Conservation (phyloP, 176 grass and related monocot genomes). For the Ampelocalamus luodianensis region DNA sequence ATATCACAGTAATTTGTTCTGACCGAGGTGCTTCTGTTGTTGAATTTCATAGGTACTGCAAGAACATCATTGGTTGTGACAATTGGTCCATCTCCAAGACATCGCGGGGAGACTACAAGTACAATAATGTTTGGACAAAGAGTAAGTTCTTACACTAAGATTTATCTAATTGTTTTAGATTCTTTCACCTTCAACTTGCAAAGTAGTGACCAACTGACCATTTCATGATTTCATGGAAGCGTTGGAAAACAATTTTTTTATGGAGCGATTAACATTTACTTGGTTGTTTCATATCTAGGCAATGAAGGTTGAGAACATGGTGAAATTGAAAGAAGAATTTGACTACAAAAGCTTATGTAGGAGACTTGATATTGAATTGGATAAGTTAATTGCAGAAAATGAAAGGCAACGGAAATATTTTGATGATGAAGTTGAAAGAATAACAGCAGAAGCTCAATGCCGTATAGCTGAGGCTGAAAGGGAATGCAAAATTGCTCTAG, state of each 20-base stretch:
- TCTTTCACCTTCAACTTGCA: background rate
- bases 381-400: slow-evolving; percentile 94
- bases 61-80: slow-evolving; percentile 99
- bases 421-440: slow-evolving; percentile 92
- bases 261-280: slow-evolving; percentile 31
- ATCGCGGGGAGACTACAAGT: slow-evolving; percentile 97
- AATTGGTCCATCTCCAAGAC: slow-evolving; percentile 95
- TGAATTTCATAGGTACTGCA: slow-evolving; percentile 81
- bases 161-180: slow-evolving; percentile 27
- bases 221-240: slow-evolving; percentile 10
- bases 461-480: slow-evolving; percentile 77
- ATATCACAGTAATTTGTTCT: slow-evolving; percentile 36
- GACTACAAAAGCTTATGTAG: slow-evolving; percentile 99
- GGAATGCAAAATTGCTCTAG: slow-evolving; percentile 64
- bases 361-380: slow-evolving; percentile 93
- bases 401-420: slow-evolving; percentile 90
- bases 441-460: slow-evolving; percentile 81
- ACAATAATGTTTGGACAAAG: slow-evolving; percentile 99
- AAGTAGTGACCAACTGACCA: slow-evolving; percentile 13
- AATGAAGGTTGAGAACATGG: slow-evolving; percentile 99
- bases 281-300: slow-evolving; percentile 59
- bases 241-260: slow-evolving; percentile 1
- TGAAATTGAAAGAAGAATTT: slow-evolving; percentile 98
- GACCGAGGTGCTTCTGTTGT: slow-evolving; percentile 41
- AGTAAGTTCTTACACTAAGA: slow-evolving; percentile 54